Conservation (phyloP, 306 rosid genomes). For the Gastrolobium villosum region DNA sequence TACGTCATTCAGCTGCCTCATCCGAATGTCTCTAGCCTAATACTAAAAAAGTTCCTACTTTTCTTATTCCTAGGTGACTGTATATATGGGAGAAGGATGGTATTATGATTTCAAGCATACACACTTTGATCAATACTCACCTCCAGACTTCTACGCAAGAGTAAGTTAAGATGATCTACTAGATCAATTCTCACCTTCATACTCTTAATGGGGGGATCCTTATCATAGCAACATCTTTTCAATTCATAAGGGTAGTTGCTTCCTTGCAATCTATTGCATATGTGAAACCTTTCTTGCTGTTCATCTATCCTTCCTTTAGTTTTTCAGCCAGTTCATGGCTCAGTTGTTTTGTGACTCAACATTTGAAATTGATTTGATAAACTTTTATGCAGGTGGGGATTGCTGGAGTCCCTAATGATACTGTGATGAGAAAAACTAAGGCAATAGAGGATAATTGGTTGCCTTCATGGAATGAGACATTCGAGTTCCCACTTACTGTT, state of each 20-base stretch:
- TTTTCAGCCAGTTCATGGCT: constrained; percentile 10
- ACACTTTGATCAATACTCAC: constrained; percentile 92
- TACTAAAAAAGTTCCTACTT: constrained; percentile 43
- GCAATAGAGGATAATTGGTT: constrained; percentile 90
- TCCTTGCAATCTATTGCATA: constrained; percentile 14
- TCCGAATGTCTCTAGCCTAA: constrained; percentile 11
- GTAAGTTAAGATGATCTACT: constrained; percentile 59
- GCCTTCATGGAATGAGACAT: constrained; percentile 85
- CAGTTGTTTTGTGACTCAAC: neutral
- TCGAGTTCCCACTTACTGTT: constrained; percentile 77
- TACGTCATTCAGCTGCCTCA: constrained; percentile 12
- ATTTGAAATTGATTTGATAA: constrained; percentile 8
- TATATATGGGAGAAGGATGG: constrained; percentile 99
- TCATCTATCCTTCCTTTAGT: neutral
- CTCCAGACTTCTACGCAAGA: constrained; percentile 97
- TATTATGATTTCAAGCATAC: constrained; percentile 80
- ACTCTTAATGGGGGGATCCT: constrained; percentile 20
- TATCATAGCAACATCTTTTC: constrained; percentile 13
- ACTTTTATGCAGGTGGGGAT: constrained; percentile 78
- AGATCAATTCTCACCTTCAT: neutral
- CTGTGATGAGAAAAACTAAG: constrained; percentile 76
- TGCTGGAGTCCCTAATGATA: constrained; percentile 90
- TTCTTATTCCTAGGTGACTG: constrained; percentile 73
- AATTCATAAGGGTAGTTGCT: neutral
- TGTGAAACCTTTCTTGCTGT: neutral